Evolutionary conservation across 345 rosid species (phyloP), one percentile per base, ranked within the genome.

Genomic region (Eucalyptus pauciflora): DNA sequence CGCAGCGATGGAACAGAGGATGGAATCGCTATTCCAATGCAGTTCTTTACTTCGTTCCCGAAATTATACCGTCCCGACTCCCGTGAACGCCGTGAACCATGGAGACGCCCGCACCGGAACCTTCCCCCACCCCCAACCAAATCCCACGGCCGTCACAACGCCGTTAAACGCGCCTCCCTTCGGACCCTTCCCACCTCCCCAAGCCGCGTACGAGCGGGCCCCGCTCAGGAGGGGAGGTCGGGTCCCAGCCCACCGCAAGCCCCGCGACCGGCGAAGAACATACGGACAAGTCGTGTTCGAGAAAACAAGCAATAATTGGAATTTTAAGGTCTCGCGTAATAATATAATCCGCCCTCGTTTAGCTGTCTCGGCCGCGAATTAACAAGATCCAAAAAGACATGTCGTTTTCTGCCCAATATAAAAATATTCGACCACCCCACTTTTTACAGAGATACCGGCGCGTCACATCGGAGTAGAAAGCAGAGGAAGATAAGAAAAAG

Each of bases 181-280:
- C 41, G 41, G 41, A 37, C 41, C 41, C 41, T 41, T 81, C 90
- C 60, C 12, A 56, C 49, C n/a, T 88, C 91, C 45, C 88, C 49
- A 94, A 90, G 91, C 93, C 97, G 95, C 95, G 96, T 95, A 5
- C 87, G 89, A 50, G 88, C 83, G 90, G 97, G 94, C 83, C 94
- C 94, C 91, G 67, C 13, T 6, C 16, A 83, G 87, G 80, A 2
- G 29, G 29, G 60, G 27, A 17, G 20, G 54, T 6, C 1, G 1
- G 60, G 56, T 88, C 94, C 62, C 31, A 33, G 8, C 51, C 51
- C 51, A 88, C 92, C 86, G 50, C 79, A n/a, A 76, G 48, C 41
- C 48, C 14, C 48, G 16, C 29, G 13, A 76, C 48, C 48, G 11
- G 85, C 48, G 85, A 41, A 6, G 27, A 41, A 10, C 29, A 7